These are phyloP conservation scores for Talaromyces sp. DNA, from an alignment of 2,329 filamentous ascomycete species.

Conservation along the genomic window DNA sequence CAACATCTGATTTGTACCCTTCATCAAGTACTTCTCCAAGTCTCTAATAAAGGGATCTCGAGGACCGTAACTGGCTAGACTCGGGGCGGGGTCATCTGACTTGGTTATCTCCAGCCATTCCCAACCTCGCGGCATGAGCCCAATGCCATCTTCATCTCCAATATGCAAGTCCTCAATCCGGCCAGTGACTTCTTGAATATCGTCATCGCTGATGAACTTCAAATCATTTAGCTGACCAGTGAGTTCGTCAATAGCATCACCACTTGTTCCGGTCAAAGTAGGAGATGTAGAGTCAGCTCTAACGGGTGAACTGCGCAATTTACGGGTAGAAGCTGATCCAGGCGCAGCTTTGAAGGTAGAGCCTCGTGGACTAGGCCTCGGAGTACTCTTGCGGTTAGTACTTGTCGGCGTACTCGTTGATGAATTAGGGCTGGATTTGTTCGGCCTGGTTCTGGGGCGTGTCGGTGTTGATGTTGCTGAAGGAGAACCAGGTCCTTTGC, in stretches of 20 bases:
- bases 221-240: not conserved
- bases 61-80: not conserved
- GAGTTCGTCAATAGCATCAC: not conserved
- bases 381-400: not conserved
- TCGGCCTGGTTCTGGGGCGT: not conserved
- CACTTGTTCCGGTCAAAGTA: not conserved
- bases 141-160: not conserved
- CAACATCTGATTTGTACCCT: not conserved
- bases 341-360: not conserved
- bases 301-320: not conserved
- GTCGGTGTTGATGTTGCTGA: not conserved
- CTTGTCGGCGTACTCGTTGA: not conserved
- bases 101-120: not conserved
- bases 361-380: not conserved
- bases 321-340: not conserved
- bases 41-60: not conserved
- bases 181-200: not conserved
- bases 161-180: not conserved
- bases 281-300: not conserved
- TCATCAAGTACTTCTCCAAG: not conserved
- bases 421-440: not conserved
- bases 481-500: not conserved
- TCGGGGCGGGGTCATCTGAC: not conserved
- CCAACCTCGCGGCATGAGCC: not conserved
- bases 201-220: not conserved